Evolutionary conservation across 495 filamentous ascomycete species (phyloP).

Genomic region (Tricharina praecox): DNA sequence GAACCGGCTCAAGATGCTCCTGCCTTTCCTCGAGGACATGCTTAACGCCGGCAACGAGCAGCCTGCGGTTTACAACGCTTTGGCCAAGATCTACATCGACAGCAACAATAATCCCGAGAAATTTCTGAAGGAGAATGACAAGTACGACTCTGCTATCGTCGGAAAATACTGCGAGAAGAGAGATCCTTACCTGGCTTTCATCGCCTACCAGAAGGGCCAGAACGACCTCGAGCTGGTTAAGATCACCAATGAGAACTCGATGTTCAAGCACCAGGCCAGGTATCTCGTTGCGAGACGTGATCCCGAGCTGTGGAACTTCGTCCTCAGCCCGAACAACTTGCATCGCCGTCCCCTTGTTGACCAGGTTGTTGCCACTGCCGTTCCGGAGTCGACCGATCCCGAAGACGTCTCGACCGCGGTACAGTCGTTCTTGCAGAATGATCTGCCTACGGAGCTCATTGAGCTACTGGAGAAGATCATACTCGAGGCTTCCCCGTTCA

Average conservation of each 20-base stretch:
- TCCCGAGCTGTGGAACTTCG: conserved; percentile 81
- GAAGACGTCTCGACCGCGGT: conserved; percentile 93
- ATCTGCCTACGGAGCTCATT: conserved; percentile 86
- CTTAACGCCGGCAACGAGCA: conserved; percentile 86
- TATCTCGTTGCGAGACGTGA: conserved; percentile 88
- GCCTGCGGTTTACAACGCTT: conserved; percentile 92
- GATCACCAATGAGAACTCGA: conserved; percentile 96
- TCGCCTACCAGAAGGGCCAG: conserved; percentile 89
- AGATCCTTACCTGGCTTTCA: conserved; percentile 91
- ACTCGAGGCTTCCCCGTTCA: conserved; percentile 90
- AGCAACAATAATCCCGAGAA: conserved; percentile 98
- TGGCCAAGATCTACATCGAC: conserved; percentile 99
- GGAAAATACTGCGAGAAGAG: conserved; percentile 99
- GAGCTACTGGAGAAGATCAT: conserved; percentile 99
- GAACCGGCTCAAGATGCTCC: conserved; percentile 85
- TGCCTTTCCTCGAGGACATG: conserved; percentile 92
- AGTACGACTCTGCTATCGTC: conserved; percentile 82
- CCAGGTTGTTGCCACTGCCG: conserved; percentile 90
- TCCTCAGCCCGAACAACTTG: conserved; percentile 85
- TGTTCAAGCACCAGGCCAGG: conserved; percentile 93
- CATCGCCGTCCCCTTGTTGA: conserved; percentile 86
- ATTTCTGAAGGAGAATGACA: conserved; percentile 94
- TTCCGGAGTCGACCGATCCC: conserved; percentile 84
- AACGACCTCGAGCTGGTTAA: conserved; percentile 94
- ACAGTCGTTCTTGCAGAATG: conserved; percentile 73